Base-by-base conservation (phyloP, 164 flowering plant genomes). In the Akebia trifoliata region DNA sequence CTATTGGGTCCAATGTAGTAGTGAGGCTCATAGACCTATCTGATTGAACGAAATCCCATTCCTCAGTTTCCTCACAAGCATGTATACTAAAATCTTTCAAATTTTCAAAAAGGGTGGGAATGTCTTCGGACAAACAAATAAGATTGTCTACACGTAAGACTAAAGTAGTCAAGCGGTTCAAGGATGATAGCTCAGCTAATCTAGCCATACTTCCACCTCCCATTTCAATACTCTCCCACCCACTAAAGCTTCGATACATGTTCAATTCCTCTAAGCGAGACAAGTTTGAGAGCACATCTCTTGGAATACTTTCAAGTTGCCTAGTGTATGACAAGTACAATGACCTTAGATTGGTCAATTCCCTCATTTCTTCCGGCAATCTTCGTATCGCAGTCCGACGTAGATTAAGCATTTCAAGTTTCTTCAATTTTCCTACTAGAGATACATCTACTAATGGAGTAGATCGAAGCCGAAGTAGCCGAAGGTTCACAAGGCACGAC, bases 241-340 rank as follows among this genome's bases (percentile, higher is more conserved):
- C 22, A 46, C 54, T 26, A 24, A n/a, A n/a, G n/a, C n/a, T n/a
- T n/a, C n/a, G 9, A 8, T 26, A 15, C 47, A 39, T 49, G 17
- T 49, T 24, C 12, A 60, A 30, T 28, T 49, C 48, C 29, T 60
- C 63, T 11, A 60, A 18, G 21, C 18, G 36, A 12, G 54, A 26
- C 10, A 60, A n/a, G 17, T 21, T 37, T 29, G 38, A 50, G 28
- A 60, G 38, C 6, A 28, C 18, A 3, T 39, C 12, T 1, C 48
- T 2, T 18, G 56, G 29, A 12, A 60, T 50, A 8, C 7, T 7
- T 28, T 7, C 8, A 17, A 18, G 22, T 2, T 29, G 12, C 7
- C 4, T 12, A 28, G 25, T 20, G 9, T 7, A 17, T 18, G 47
- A 39, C 29, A 60, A 28, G 30, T 60, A 29, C 25, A 60, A 38